Evolutionary conservation across 148 eudicot genomes (phyloP), one percentile per base, ranked within the genome.

Genomic region (Rhododendron kiyosumense): DNA sequence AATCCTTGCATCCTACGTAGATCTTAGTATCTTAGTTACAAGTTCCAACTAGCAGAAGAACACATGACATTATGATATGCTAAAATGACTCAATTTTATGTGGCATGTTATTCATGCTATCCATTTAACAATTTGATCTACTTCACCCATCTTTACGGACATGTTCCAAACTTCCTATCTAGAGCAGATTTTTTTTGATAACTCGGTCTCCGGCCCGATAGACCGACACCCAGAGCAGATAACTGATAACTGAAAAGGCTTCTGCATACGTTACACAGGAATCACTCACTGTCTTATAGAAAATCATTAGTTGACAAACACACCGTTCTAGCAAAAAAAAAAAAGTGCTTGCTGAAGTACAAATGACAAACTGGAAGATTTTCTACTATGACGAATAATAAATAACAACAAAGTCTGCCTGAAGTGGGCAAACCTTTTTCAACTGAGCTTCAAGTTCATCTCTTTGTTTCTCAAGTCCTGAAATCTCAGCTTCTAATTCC

Each of bases 391-490:
- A 32, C 69, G 2, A 9, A 46, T 46, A 46, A 46, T 46, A 46
- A 46, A 46, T 46, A 22, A 65, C 24, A 82, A 61, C 54, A 30
- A 32, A 49, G 12, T 32, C 80, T 43, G 28, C 10, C 45, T 43
- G 2, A 32, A 28, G 59, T 17, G 26, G 69, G 48, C 54, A 77
- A 74, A 97, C 99, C 99, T 92, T 93, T 91, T 93, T 93, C 87
- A 97, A 84, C 86, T 90, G 91, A 85, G 96, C 98, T 94, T 97
- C 99, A 80, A 97, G 94, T 85, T 93, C 94, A 88, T 94, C 94
- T 86, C 96, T 93, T 90, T 94, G 91, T 93, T 93, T 93, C 93
- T 95, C 98, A 79, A 97, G 98, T 45, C 88, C 92, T 51, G 94
- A 88, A 86, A 97, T 91, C 90, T 97, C 99, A 86, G 88, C 91